Conservation (phyloP, 192 early-diverging fungal species). For the Coemansia sp. region DNA sequence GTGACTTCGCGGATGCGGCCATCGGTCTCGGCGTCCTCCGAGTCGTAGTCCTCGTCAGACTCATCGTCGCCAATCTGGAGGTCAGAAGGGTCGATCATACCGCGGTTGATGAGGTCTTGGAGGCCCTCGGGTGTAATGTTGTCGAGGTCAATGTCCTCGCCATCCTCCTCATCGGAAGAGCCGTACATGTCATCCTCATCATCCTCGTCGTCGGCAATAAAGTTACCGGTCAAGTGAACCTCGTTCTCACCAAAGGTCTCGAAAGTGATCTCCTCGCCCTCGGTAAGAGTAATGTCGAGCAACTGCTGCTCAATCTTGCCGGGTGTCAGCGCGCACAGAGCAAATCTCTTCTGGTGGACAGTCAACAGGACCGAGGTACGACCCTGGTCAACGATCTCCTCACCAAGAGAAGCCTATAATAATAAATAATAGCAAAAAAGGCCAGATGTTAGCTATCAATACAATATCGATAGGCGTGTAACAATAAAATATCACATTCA, state of each 20-base stretch:
- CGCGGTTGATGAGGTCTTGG: conserved; percentile 37
- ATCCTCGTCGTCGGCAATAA: conserved; percentile 44
- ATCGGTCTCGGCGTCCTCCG: conserved; percentile 51
- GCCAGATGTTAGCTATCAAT: background rate
- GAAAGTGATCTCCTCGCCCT: conserved; percentile 86
- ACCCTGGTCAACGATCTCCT: conserved; percentile 49
- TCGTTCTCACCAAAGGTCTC: conserved; percentile 65
- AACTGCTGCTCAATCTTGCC: conserved; percentile 78
- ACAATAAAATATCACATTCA: background rate
- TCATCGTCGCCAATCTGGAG: conserved; percentile 27
- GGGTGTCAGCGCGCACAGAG: conserved; percentile 80
- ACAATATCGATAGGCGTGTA: background rate
- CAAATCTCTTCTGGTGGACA: conserved; percentile 72
- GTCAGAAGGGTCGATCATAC: conserved; percentile 30
- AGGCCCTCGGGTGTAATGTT: conserved; percentile 30
- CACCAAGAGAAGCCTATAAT: conserved; percentile 72
- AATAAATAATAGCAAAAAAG: background rate
- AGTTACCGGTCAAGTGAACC: conserved; percentile 49
- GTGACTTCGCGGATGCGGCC: conserved; percentile 49
- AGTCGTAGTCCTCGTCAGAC: conserved; percentile 48
- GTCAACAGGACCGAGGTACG: conserved; percentile 73
- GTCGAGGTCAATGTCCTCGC: conserved; percentile 41
- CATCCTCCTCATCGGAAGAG: conserved; percentile 47
- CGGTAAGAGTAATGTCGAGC: conserved; percentile 67
- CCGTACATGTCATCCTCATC: conserved; percentile 48